Evolutionary conservation across 2,329 filamentous ascomycete genomes (phyloP).

Genomic region (Aspergillus alliaceus): DNA sequence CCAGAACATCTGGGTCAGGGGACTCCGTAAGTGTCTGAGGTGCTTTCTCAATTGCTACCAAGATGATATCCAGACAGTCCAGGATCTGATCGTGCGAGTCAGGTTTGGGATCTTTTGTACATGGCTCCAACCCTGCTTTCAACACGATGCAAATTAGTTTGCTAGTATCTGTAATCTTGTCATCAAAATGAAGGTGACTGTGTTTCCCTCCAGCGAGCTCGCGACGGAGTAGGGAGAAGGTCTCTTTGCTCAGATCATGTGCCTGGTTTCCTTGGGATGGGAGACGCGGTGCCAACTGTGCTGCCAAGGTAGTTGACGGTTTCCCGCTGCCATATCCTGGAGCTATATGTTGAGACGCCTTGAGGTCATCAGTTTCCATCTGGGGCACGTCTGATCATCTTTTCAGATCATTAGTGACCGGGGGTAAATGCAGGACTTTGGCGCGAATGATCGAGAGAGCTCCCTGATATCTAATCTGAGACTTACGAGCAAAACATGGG

Average conservation of each 20-base stretch:
- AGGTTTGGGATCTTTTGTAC: conserved; percentile 61
- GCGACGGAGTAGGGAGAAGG: conserved; percentile 73
- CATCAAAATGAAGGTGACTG: conserved; percentile 53
- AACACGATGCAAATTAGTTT: conserved; percentile 82
- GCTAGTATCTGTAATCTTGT: conserved; percentile 74
- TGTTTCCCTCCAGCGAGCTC: conserved; percentile 55
- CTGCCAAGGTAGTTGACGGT: conserved; percentile 76
- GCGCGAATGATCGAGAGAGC: not conserved
- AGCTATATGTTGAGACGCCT: conserved; percentile 11
- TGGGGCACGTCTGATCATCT: conserved; percentile 13
- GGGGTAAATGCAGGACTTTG: not conserved
- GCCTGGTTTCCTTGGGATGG: conserved; percentile 63
- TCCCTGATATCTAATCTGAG: not conserved
- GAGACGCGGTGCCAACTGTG: conserved; percentile 81
- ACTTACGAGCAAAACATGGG: too few relatives aligned
- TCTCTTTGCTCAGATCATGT: conserved; percentile 66
- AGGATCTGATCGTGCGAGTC: conserved; percentile 43
- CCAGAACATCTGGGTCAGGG: conserved; percentile 60
- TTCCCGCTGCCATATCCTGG: conserved; percentile 21
- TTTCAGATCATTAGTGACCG: not conserved
- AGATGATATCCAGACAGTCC: conserved; percentile 76
- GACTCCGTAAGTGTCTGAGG: conserved; percentile 66
- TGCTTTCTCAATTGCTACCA: conserved; percentile 71
- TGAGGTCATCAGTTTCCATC: conserved; percentile 29
- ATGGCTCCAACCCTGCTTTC: conserved; percentile 69